Evolutionary conservation across 2,329 filamentous ascomycete species (phyloP).

Genomic region (Didymella glomerata): DNA sequence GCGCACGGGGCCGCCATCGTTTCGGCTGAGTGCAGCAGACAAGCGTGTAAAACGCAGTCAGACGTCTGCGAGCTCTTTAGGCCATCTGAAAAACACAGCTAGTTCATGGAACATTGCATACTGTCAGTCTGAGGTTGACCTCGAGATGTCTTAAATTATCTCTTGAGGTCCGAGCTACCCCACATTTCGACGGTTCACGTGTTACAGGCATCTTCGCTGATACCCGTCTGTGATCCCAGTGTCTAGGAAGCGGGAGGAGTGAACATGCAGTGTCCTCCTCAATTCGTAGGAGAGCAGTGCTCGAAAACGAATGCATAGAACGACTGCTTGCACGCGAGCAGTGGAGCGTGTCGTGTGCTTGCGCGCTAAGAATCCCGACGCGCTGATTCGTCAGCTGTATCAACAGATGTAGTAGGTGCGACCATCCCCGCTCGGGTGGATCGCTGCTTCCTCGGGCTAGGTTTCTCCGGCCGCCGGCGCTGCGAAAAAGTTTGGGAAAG

Average conservation of each 20-base stretch:
- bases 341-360: slow-evolving; percentile 35
- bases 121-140: neutral
- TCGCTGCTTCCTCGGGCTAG: slow-evolving; percentile 10
- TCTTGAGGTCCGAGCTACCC: slow-evolving; percentile 8
- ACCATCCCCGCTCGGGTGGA: slow-evolving; percentile 27
- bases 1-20: slow-evolving; percentile 31
- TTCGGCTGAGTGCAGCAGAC: slow-evolving; percentile 5
- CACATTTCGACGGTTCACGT: slow-evolving; percentile 10
- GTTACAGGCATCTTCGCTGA: neutral
- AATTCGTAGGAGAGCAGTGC: neutral
- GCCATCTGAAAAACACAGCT: neutral
- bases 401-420: slow-evolving; percentile 16
- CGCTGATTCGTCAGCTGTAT: slow-evolving; percentile 36
- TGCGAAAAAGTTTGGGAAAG: slow-evolving; percentile 26
- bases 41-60: neutral
- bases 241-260: neutral
- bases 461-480: slow-evolving; percentile 22
- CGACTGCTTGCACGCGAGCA: slow-evolving; percentile 28
- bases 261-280: neutral
- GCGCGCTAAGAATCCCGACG: slow-evolving; percentile 26
- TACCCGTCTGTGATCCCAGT: neutral
- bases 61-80: neutral
- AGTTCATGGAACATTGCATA: too few species aligned
- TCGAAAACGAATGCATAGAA: slow-evolving; percentile 12
- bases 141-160: neutral